Base-by-base conservation (phyloP, 306 rosid genomes). In the Boehmeria nivea region DNA sequence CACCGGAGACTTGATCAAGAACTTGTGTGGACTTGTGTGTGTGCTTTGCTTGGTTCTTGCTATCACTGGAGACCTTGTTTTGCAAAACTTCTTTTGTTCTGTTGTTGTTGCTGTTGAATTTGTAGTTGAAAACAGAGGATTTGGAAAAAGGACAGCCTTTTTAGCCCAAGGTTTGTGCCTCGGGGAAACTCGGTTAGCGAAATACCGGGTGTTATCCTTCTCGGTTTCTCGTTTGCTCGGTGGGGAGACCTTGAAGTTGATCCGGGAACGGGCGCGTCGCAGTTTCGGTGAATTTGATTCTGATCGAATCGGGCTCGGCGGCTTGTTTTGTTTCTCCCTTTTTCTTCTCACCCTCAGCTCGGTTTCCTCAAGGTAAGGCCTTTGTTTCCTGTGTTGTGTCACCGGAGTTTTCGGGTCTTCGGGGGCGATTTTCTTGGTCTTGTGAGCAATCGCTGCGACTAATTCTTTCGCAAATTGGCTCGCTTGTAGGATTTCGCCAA, bases 371-470 rank as follows among this genome's bases (percentile, higher is more conserved):
- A 68, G 79, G 38, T 43, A 33, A n/a, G 56, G 68, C 50, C 65
- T 82, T 2, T 69, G 76, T 65, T 58, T 80, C 64, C 74, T 26
- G 7, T 80, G 53, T 47, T 69, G 77, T 3, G 83, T 60, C 60
- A 73, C 20, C 1, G 99, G 99, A 51, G 99, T 91, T 83, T 72
- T 87, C 6, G 95, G 96, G 51, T 82, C 96, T 18, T 84, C 95
- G 0, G 44, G 13, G 1, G 63, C 46, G 36, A 54, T 64, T 65
- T 73, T 87, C 63, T 16, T 60, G 65, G 57, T 56, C 46, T 50
- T 56, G 22, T 7, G 55, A 11, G 69, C 58, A 43, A 81, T 81
- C 18, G 77, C 75, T 53, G 80, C 81, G 18, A 79, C 80, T 69
- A 84, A 75, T 25, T 91, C 85, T 69, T 86, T 84, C 26, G 95